Base-by-base conservation (phyloP, 1,284 basidiomycete species). In the Erythrobasidium hasegawianum region DNA sequence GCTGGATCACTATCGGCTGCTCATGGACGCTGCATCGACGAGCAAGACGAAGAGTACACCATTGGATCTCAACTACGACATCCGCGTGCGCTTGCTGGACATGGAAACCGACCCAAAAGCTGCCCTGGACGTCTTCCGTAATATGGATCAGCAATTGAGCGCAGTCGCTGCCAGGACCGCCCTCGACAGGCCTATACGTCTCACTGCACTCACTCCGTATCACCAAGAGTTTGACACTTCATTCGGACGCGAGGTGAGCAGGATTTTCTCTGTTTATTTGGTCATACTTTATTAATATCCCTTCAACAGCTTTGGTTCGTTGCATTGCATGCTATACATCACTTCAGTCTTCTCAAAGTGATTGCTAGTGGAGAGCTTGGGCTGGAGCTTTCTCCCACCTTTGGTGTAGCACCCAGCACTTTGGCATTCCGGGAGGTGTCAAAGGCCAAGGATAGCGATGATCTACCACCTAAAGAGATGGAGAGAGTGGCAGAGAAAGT, bases 151-250 rank as follows among this genome's bases (percentile, higher is more conserved):
- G 0, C 67, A 67, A 3, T 47, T 73, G 4, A 41, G 45, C n/a
- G 13, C 38, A 2, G 41, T 33, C 2, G 72, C 68, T 0, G 14
- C 20, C 24, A 56, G 14, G 8, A 76, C 79, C 29, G 79, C 79
- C 59, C 77, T 85, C 69, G 80, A 84, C 67, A 81, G 83, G 67
- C 81, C 80, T 18, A 79, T 91, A 40, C 84, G 81, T 20, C 77
- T 91, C 62, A 83, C 88, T 69, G 89, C 89, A 7, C 82, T 90
- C 29, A 91, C 89, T 1, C 89, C 89, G 1, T 83, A 85, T 74
- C 77, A 82, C 57, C 87, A 90, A 72, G 81, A 83, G 20, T 83
- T 90, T 68, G 80, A 85, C 71, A 86, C 86, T 16, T 88, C 84
- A 1, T 86, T 89, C 73, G 89, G 87, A 24, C 79, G 89, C 77